Evolutionary conservation across 106 monocot species (phyloP).

Genomic region (Phalaenopsis equestris): DNA sequence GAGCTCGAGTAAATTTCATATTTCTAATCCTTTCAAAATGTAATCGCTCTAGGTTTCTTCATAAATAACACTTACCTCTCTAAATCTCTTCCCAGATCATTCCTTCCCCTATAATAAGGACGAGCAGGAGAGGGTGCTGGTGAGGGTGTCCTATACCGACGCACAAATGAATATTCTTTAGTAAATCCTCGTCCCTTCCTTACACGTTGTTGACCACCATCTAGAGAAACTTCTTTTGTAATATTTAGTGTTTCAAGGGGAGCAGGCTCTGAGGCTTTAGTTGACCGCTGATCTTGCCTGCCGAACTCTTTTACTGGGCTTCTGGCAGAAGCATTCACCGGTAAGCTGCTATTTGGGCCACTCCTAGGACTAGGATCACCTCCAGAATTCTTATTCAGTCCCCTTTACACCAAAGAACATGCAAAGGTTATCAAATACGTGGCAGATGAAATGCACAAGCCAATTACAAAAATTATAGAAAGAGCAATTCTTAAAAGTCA

Average conservation of each 20-base stretch:
- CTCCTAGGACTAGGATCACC: slow-evolving; percentile 14
- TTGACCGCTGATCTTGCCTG: slow-evolving; percentile 11
- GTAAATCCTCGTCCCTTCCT: slow-evolving; percentile 52
- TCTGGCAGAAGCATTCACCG: background rate
- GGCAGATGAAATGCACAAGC: background rate
- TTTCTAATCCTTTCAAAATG: slow-evolving; percentile 1
- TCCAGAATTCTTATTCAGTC: background rate
- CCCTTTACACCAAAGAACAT: slow-evolving; percentile 9
- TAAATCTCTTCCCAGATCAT: slow-evolving; percentile 19
- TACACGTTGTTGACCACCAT: slow-evolving; percentile 26
- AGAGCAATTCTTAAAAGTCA: background rate
- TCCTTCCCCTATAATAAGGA: slow-evolving; percentile 25
- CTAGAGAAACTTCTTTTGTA: slow-evolving; percentile 18
- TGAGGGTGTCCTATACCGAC: slow-evolving; percentile 40
- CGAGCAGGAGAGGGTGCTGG: slow-evolving; percentile 32
- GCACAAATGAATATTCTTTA: slow-evolving; percentile 29
- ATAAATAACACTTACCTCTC: slow-evolving; percentile 19
- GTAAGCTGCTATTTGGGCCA: background rate
- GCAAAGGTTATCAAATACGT: background rate
- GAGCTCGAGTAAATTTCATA: slow-evolving; percentile 6
- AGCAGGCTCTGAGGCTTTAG: slow-evolving; percentile 16
- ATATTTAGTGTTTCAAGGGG: slow-evolving; percentile 7
- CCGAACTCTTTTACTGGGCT: slow-evolving; percentile 12
- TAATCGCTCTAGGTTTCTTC: background rate
- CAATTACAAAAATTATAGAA: background rate